These are phyloP conservation scores for Aspergillus ustus DNA, from an alignment of 2,329 filamentous ascomycete species.

Conservation along the genomic window DNA sequence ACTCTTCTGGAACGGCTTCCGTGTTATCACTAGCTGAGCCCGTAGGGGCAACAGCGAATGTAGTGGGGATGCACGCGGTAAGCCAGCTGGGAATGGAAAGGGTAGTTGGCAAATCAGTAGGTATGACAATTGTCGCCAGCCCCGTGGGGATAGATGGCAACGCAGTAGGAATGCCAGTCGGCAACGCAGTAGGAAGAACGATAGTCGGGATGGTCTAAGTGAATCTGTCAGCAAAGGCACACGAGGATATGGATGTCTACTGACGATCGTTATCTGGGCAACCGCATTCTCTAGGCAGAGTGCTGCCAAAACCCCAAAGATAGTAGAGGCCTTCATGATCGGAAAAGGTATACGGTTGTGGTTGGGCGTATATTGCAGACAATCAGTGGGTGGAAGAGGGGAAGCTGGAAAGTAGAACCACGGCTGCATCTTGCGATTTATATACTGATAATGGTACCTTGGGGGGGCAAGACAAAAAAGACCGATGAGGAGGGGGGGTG, in stretches of 20 bases:
- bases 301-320: conserved; percentile 30
- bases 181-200: neutral
- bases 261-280: conserved; percentile 25
- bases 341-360: neutral
- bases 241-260: neutral
- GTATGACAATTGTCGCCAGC: neutral
- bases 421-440: neutral
- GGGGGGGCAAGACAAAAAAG: neutral
- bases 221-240: neutral
- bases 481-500: neutral
- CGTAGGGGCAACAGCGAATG: neutral
- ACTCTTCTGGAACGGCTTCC: neutral
- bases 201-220: conserved; percentile 2
- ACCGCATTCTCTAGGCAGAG: conserved; percentile 29
- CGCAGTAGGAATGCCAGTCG: neutral
- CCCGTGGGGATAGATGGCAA: neutral
- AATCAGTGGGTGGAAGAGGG: neutral
- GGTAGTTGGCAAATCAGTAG: neutral
- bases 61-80: neutral
- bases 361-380: neutral
- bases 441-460: neutral
- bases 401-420: neutral
- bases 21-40: neutral
- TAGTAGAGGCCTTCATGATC: conserved; percentile 36
- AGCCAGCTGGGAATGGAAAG: neutral